A percentile compares a stretch with the other conserved stretches of the same genome.
Evolutionary conservation across 176 grass and related monocot species (phyloP).

Genomic region (barley (Hordeum vulgare)): MorexV3_pseudomolecules_assembly NC_058522.1:31079049-31079548

Average conservation of each 20-base stretch:
- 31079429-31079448: neutral
- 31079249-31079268: too few species aligned
- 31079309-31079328: too few species aligned
- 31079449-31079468: neutral
- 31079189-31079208: too few species aligned
- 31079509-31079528: neutral
- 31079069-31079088: slow-evolving; percentile 36
- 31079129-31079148: too few species aligned
- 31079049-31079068: slow-evolving; percentile 27
- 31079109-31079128: too few species aligned
- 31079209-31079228: too few species aligned
- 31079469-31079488: neutral
- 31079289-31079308: too few species aligned
- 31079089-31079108: neutral
- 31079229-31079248: too few species aligned
- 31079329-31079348: too few species aligned
- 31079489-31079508: neutral
- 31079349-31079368: too few species aligned
- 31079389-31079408: neutral
- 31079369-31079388: too few species aligned
- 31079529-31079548: neutral
- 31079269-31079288: too few species aligned
- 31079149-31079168: neutral
- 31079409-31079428: neutral
- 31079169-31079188: neutral